phyloP scores from a whole-genome alignment of 208 protist species.

The Polymyxa betae region DNA sequence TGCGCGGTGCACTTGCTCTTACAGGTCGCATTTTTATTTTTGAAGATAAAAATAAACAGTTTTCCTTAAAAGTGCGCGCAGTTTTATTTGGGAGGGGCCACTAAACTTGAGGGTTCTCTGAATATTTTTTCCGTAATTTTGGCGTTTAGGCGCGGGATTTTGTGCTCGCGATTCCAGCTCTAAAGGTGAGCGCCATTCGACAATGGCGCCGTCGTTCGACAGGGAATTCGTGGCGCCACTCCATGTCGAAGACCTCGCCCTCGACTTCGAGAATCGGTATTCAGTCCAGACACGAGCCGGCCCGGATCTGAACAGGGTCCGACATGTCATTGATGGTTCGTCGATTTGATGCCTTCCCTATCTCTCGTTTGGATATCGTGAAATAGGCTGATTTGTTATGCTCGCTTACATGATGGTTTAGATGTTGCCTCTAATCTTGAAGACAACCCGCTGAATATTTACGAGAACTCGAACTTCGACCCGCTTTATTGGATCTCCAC shows the following conservation, averaged over 20 bases:
- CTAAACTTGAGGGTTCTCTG: background rate
- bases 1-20: no score
- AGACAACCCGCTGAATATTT: constrained; percentile 5
- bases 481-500: background rate
- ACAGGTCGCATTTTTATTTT: no score
- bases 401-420: background rate
- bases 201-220: background rate
- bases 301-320: background rate
- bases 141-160: no score
- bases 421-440: background rate
- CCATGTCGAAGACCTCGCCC: constrained; percentile 32
- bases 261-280: constrained; percentile 21
- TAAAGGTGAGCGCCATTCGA: background rate
- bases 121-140: background rate
- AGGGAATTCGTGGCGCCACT: constrained; percentile 18
- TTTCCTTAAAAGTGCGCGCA: no score
- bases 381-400: background rate
- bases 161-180: background rate
- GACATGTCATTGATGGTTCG: no score
- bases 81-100: no score
- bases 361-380: background rate
- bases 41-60: background rate
- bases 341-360: background rate
- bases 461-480: background rate
- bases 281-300: background rate